Percentiles rank a stretch among this genome's conserved stretches.
These are phyloP conservation scores for Dictyostelium citrinum DNA, from an alignment of 78 protist species.

Conservation along the genomic window DNA sequence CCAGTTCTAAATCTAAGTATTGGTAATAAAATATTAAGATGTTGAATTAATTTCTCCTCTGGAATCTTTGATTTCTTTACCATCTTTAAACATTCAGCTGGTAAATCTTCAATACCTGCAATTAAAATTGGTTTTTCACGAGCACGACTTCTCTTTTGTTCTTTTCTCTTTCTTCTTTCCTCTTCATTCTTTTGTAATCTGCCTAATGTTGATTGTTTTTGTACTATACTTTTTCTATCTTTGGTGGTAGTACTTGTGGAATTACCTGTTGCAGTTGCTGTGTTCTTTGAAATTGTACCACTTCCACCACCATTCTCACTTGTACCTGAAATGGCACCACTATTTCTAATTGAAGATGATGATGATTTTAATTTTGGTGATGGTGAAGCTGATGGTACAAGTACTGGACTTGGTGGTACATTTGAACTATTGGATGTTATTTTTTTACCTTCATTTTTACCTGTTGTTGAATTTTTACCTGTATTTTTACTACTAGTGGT, in stretches of 20 bases:
- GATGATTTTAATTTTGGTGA: slow-evolving; percentile 20
- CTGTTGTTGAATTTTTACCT: not conserved
- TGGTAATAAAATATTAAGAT: slow-evolving; percentile 50
- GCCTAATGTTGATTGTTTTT: not conserved
- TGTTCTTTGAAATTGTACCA: not conserved
- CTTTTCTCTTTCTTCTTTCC: slow-evolving; percentile 60
- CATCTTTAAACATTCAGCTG: slow-evolving; percentile 61
- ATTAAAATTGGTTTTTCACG: slow-evolving; percentile 54
- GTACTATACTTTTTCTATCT: not conserved
- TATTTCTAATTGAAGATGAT: not conserved
- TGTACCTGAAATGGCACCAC: slow-evolving; percentile 5
- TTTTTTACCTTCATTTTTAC: not conserved
- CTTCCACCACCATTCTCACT: not conserved
- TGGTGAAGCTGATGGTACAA: not conserved
- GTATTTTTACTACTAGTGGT: not conserved
- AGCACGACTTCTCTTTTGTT: slow-evolving; percentile 64
- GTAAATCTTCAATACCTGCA: slow-evolving; percentile 23
- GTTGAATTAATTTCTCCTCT: slow-evolving; percentile 25
- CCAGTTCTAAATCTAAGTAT: slow-evolving; percentile 75
- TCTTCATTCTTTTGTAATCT: slow-evolving; percentile 65
- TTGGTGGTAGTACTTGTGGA: not conserved
- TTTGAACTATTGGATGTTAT: not conserved
- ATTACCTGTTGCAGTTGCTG: not conserved
- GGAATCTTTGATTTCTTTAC: slow-evolving; percentile 52
- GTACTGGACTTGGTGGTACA: slow-evolving; percentile 3